Evolutionary conservation across 176 grass and related monocot species (phyloP).

Genomic region (Aegilops umbellulata): DNA sequence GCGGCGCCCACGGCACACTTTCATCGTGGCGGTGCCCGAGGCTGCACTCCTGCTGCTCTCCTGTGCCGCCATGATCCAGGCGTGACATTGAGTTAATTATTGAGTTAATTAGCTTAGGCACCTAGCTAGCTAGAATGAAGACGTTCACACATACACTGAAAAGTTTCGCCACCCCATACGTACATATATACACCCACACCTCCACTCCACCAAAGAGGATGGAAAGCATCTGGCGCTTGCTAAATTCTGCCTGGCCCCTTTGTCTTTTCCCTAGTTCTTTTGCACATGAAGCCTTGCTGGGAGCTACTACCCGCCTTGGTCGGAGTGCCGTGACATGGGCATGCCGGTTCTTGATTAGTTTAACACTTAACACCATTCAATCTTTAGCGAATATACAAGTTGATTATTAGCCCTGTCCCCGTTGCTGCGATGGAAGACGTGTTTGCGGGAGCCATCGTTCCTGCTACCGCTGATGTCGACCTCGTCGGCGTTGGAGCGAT

Average conservation of each 20-base stretch:
- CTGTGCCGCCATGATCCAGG: slow-evolving; percentile 29
- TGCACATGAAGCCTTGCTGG: slow-evolving; percentile 4
- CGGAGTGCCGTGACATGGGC: slow-evolving; percentile 14
- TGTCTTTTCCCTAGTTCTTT: slow-evolving; percentile 12
- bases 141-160: background rate
- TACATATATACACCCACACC: slow-evolving; percentile 15
- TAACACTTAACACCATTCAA: background rate
- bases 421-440: no score
- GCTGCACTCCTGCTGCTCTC: slow-evolving; percentile 6
- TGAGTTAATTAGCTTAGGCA: background rate
- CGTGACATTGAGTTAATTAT: background rate
- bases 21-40: background rate
- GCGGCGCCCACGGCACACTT: slow-evolving; percentile 20
- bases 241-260: slow-evolving; percentile 15
- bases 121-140: background rate
- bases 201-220: background rate
- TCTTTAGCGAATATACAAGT: slow-evolving; percentile 27
- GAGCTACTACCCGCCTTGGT: slow-evolving; percentile 29
- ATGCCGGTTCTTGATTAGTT: background rate
- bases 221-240: slow-evolving; percentile 26
- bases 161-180: background rate
- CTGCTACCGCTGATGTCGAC: no score
- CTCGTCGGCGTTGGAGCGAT: no score
- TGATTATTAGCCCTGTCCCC: background rate
- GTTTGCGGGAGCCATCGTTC: no score